Base-by-base conservation (phyloP, 1,139 yeast genomes). In the Komagataea norvegica region DNA sequence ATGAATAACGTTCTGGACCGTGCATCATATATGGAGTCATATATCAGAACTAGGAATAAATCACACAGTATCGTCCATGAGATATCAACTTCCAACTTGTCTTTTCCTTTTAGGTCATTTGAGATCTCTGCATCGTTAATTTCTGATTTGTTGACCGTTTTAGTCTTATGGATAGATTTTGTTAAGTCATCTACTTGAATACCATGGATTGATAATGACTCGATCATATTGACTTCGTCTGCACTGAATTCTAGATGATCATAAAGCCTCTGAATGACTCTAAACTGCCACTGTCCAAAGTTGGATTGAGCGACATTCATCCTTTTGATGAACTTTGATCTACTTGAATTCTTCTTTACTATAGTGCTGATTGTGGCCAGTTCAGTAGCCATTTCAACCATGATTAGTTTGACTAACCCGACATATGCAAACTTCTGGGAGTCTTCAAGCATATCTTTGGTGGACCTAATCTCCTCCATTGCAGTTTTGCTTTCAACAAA, bases 31-130 rank as follows among this genome's bases (percentile, higher is more conserved):
- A 79, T 74, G 0, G 96, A 89, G 46, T 89, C 95, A 37, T 89
- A 79, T 16, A 91, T 64, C 3, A 91, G 66, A 4, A 87, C 70
- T 31, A 93, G 64, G 54, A 91, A 88, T 38, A 93, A 62, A 58
- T 93, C 98, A 60, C 98, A 93, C 1, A 91, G 66, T 8, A 91
- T 72, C 0, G 96, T 89, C 98, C 98, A 91, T 26, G 91, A 76
- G 28, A 91, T 73, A 55, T 89, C 96, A 40, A 88, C 74, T 23
- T 80, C 78, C 6, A 79, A 49, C 10, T 52, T 23, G 11, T 42
- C 35, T 9, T 36, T 24, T 7, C 17, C 29, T 20, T 31, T 18
- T 3, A 38, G 25, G 20, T 43, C 40, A n/a, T 27, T 38, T 6
- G 41, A n/a, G 17, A 42, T 37, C 11, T 44, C 45, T 16, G 39